phyloP scores from a whole-genome alignment of 2,329 filamentous ascomycete species.

The Elsinoe batatas region DNA sequence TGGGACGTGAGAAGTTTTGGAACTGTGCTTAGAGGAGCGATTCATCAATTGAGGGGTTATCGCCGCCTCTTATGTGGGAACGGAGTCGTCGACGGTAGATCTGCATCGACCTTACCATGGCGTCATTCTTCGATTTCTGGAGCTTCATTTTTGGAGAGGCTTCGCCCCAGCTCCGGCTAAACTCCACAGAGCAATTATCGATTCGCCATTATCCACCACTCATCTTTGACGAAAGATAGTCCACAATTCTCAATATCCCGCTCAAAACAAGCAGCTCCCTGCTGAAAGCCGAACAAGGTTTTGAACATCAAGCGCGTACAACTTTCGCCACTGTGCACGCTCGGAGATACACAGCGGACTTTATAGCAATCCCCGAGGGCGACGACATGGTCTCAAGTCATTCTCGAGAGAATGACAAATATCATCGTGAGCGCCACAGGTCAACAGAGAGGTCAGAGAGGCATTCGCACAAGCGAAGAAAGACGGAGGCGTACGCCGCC shows the following conservation, averaged over 20 bases:
- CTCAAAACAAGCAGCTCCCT: too few species aligned
- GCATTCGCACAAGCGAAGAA: constrained; percentile 7
- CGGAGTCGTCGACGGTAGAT: not conserved
- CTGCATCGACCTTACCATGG: not conserved
- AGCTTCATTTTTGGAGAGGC: constrained; percentile 1
- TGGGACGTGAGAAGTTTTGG: not conserved
- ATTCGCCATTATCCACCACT: too few species aligned
- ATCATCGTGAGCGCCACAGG: not conserved
- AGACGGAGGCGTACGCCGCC: constrained; percentile 18
- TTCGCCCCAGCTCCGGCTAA: not conserved
- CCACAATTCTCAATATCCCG: too few species aligned
- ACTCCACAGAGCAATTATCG: not conserved
- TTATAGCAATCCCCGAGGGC: not conserved
- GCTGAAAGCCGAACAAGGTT: too few species aligned
- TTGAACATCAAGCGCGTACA: too few species aligned
- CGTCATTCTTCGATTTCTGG: not conserved
- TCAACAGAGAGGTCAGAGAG: not conserved
- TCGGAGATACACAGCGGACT: constrained; percentile 1
- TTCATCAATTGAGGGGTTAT: not conserved
- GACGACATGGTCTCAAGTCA: not conserved
- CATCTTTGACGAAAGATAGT: too few species aligned
- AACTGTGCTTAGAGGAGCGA: not conserved
- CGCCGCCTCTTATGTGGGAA: not conserved
- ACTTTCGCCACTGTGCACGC: not conserved
- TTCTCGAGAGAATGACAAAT: constrained; percentile 7